Evolutionary conservation across 1,284 basidiomycete genomes (phyloP), one percentile per base, ranked within the genome.

Genomic region (Kwoniella shivajii): DNA sequence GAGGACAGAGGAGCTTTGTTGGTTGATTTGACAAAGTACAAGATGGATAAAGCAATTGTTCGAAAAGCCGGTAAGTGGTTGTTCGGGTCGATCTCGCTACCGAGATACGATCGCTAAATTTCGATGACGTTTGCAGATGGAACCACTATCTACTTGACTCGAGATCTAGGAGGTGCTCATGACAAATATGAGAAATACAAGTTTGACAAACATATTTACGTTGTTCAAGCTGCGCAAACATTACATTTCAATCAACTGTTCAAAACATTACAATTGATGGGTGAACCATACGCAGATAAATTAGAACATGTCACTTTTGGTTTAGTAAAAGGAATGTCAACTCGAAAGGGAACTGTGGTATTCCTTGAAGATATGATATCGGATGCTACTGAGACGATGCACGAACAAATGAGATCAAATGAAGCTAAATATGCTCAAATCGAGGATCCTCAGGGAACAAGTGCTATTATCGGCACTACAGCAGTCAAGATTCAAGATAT

Each of bases 401-500:
- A 92, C 79, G 92, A 94, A 63, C 91, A 95, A 76, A 99, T 99
- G 96, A 84, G 82, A 77, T 88, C 88, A 78, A 98, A 98, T 75
- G 88, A 92, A 78, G 91, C 86, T 57, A 99, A 99, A 80, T 97
- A 96, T 71, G 85, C 82, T 2, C 86, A 88, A 43, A 84, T 99
- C 54, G 90, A 92, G 72, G 86, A 99, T 78, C 94, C 94, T 0
- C 88, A 92, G 73, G 79, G 78, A 43, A 89, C 88, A 41, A 86
- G 87, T 59, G 84, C 85, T 67, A 90, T 97, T 75, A 87, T 98
- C 55, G 96, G 95, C 29, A 91, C 96, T 72, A 91, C 92, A 0
- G 94, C 92, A 6, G 88, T 99, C 73, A 99, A 99, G 82, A 94
- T 99, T 67, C 96, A 99, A 79, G 95, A 99, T 77, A 93, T 98